Conservation (phyloP, 306 rosid species). For the Cucumis cinereus region DNA sequence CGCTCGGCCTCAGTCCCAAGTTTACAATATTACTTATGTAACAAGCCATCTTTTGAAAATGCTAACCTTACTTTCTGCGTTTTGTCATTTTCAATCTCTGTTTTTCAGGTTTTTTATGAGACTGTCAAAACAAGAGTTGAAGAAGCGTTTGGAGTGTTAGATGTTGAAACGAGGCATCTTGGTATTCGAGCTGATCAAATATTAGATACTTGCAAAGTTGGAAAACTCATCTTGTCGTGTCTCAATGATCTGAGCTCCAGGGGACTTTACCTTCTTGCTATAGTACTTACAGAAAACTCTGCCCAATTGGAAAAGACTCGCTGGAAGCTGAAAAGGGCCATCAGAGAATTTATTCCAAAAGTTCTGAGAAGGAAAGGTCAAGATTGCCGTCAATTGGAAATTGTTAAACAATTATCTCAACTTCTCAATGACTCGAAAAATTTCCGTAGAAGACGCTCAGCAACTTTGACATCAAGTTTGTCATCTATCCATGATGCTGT, state of each 20-base stretch:
- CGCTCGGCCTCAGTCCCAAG: neutral
- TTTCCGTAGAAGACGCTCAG: slow-evolving; percentile 23
- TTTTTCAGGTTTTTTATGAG: slow-evolving; percentile 57
- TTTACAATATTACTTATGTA: neutral
- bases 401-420: slow-evolving; percentile 24
- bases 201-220: slow-evolving; percentile 11
- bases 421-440: slow-evolving; percentile 40
- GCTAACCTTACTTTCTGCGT: neutral
- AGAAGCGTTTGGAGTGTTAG: slow-evolving; percentile 33
- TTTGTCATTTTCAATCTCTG: neutral
- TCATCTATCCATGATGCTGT: slow-evolving; percentile 24
- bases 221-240: slow-evolving; percentile 23
- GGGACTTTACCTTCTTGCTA: slow-evolving; percentile 51
- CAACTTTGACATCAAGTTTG: slow-evolving; percentile 18
- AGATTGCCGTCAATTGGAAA: slow-evolving; percentile 15
- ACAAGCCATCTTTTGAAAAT: neutral
- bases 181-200: slow-evolving; percentile 24
- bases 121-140: slow-evolving; percentile 39
- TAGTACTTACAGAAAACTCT: slow-evolving; percentile 30
- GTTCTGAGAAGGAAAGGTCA: slow-evolving; percentile 17
- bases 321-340: slow-evolving; percentile 39
- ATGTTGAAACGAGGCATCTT: slow-evolving; percentile 16
- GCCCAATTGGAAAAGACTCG: slow-evolving; percentile 42
- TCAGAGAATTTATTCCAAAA: slow-evolving; percentile 33
- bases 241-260: slow-evolving; percentile 52